phyloP scores from a whole-genome alignment of 352 stramenopile genomes.

The Phytophthora constricta region DNA sequence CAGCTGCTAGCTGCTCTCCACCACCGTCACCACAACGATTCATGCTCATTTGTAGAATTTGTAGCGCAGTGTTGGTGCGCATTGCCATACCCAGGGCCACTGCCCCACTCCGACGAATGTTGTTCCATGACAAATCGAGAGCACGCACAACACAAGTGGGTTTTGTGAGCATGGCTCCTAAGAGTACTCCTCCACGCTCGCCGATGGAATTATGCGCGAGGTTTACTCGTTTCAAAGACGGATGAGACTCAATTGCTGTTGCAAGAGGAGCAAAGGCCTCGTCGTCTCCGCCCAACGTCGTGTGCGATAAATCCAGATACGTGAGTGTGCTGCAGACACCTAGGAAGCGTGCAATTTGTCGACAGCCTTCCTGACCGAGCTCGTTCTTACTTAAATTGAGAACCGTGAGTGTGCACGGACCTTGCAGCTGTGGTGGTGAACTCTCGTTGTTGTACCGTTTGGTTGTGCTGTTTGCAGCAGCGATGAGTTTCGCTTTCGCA shows the following conservation, averaged over 20 bases:
- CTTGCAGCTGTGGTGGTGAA: too few relatives aligned
- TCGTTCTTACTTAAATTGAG: constrained; percentile 81
- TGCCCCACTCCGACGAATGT: constrained; percentile 59
- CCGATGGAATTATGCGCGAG: constrained; percentile 73
- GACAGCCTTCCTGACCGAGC: constrained; percentile 56
- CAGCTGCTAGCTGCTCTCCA: constrained; percentile 61
- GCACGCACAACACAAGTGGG: constrained; percentile 52
- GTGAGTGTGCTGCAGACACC: constrained; percentile 49
- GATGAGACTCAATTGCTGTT: constrained; percentile 60
- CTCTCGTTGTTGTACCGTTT: background rate
- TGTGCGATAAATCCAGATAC: constrained; percentile 67
- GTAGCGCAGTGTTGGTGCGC: constrained; percentile 54
- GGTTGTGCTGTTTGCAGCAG: constrained; percentile 7
- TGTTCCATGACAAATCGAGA: constrained; percentile 78
- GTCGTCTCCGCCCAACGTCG: constrained; percentile 46
- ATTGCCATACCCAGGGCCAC: constrained; percentile 63
- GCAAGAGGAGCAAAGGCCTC: constrained; percentile 57
- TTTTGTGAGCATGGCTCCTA: constrained; percentile 71
- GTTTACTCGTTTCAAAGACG: constrained; percentile 57
- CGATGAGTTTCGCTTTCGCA: constrained; percentile 29
- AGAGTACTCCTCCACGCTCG: constrained; percentile 49
- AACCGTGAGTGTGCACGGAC: constrained; percentile 49
- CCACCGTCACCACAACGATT: constrained; percentile 74
- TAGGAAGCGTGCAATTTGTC: constrained; percentile 67
- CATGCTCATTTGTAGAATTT: constrained; percentile 65